A percentile compares a stretch with the other conserved stretches of the same genome.
phyloP scores from a whole-genome alignment of 2,329 filamentous ascomycete genomes.

The Phoma sp. region DNA sequence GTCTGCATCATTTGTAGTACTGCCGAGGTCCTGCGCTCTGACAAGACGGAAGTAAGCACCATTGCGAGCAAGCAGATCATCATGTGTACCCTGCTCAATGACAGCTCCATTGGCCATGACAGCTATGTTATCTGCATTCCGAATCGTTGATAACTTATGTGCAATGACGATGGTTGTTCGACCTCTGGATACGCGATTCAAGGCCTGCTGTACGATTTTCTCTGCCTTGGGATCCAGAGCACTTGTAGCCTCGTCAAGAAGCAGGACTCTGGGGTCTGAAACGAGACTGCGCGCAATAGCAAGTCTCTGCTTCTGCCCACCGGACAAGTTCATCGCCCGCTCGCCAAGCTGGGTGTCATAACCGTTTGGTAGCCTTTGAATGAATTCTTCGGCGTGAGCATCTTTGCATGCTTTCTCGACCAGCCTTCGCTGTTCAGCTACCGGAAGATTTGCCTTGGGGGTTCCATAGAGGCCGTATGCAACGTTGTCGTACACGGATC shows the following conservation, averaged over 20 bases:
- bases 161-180: slow-evolving; percentile 96
- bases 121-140: slow-evolving; percentile 90
- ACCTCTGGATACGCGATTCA: slow-evolving; percentile 82
- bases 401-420: slow-evolving; percentile 82
- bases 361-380: slow-evolving; percentile 67
- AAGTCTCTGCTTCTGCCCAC: slow-evolving; percentile 95
- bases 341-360: slow-evolving; percentile 94
- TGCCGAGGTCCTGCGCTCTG: slow-evolving; percentile 55
- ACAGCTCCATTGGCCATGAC: slow-evolving; percentile 84
- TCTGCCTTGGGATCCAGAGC: slow-evolving; percentile 93
- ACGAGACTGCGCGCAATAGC: slow-evolving; percentile 90
- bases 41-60: slow-evolving; percentile 82
- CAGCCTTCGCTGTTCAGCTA: slow-evolving; percentile 70
- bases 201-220: slow-evolving; percentile 88
- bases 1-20: slow-evolving; percentile 28
- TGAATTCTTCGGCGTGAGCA: slow-evolving; percentile 95
- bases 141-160: slow-evolving; percentile 92
- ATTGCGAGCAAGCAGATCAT: slow-evolving; percentile 72
- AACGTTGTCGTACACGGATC: slow-evolving; percentile 88
- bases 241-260: slow-evolving; percentile 86
- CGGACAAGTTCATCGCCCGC: slow-evolving; percentile 86
- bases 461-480: slow-evolving; percentile 75
- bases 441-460: slow-evolving; percentile 59
- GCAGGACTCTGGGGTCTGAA: slow-evolving; percentile 83
- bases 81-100: slow-evolving; percentile 88